These are phyloP conservation scores for Candolleomyces aberdarensis DNA, from an alignment of 768 basidiomycete species.

Conservation along the genomic window DNA sequence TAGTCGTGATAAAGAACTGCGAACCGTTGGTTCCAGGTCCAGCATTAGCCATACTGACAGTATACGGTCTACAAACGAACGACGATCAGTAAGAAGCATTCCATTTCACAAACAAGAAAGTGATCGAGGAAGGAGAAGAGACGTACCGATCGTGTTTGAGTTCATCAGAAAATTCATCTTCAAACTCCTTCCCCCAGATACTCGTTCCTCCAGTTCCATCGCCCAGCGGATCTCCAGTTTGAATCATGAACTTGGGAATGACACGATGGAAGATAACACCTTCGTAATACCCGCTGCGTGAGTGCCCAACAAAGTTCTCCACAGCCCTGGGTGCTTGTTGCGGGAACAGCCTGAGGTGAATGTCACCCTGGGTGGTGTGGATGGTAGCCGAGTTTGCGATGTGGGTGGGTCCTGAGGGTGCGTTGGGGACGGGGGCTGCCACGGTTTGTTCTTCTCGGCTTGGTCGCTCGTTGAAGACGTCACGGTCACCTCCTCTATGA, in stretches of 20 bases:
- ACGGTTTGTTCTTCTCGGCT: constrained; percentile 94
- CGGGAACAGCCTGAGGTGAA: constrained; percentile 86
- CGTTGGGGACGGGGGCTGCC: constrained; percentile 55
- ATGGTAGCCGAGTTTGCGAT: constrained; percentile 82
- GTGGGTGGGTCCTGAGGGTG: constrained; percentile 59
- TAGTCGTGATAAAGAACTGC: constrained; percentile 98
- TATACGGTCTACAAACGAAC: constrained; percentile 69
- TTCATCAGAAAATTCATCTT: constrained; percentile 90
- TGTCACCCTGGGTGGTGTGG: constrained; percentile 94
- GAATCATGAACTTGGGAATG: constrained; percentile 98
- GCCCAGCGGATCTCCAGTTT: constrained; percentile 93
- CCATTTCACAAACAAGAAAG: background rate
- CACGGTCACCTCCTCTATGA: constrained; percentile 78
- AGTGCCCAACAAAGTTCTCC: constrained; percentile 95
- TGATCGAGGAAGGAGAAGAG: background rate
- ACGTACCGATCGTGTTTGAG: constrained; percentile 85
- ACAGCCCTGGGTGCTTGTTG: constrained; percentile 92
- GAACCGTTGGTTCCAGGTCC: constrained; percentile 90
- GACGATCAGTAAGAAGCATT: background rate
- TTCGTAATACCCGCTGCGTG: constrained; percentile 88
- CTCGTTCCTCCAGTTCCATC: constrained; percentile 91
- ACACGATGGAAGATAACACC: constrained; percentile 95
- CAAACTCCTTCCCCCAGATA: constrained; percentile 88
- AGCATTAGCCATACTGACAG: constrained; percentile 93
- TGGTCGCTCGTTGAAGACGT: constrained; percentile 97